A percentile compares a stretch with the other conserved stretches of the same genome.
Conservation (phyloP, 2,329 filamentous ascomycete species). For the Aspergillus sp. region DNA sequence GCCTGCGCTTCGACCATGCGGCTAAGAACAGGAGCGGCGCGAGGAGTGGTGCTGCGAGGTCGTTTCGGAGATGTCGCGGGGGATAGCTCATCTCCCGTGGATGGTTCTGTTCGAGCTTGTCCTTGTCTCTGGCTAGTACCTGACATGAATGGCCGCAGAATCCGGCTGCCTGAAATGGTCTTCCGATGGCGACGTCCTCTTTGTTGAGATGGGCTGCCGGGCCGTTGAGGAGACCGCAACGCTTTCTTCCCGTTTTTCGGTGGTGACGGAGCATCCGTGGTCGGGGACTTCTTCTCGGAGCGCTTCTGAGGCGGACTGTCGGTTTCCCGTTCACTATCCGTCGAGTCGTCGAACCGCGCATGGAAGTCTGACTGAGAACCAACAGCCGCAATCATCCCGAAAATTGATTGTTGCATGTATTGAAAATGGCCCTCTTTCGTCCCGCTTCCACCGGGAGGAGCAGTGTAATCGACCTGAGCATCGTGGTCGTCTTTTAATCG, state of each 20-base stretch:
- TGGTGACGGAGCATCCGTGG: constrained; percentile 1
- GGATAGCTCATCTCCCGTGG: constrained; percentile 15
- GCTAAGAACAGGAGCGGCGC: constrained; percentile 70
- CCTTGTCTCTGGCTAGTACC: constrained; percentile 28
- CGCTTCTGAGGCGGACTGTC: constrained; percentile 25
- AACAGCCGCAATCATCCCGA: constrained; percentile 86
- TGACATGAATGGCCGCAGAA: constrained; percentile 61
- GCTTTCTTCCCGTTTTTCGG: constrained; percentile 5
- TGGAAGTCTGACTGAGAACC: constrained; percentile 81
- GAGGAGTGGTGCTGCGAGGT: constrained; percentile 40
- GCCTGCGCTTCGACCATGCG: constrained; percentile 72
- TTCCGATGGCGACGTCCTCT: constrained; percentile 54
- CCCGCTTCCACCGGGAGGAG: constrained; percentile 43
- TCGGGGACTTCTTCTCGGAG: constrained; percentile 7
- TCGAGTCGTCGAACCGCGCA: constrained; percentile 77
- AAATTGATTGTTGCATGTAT: constrained; percentile 92
- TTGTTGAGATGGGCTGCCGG: constrained; percentile 22
- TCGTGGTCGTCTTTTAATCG: constrained; percentile 59
- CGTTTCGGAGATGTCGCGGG: constrained; percentile 20
- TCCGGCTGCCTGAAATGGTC: constrained; percentile 62
- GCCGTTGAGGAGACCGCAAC: not conserved
- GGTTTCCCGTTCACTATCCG: constrained; percentile 69
- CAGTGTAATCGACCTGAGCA: constrained; percentile 60
- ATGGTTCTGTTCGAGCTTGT: constrained; percentile 17
- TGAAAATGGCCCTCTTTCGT: constrained; percentile 45